Evolutionary conservation across 495 filamentous ascomycete genomes (phyloP).

Genomic region (Jackrogersella multiformis): DNA sequence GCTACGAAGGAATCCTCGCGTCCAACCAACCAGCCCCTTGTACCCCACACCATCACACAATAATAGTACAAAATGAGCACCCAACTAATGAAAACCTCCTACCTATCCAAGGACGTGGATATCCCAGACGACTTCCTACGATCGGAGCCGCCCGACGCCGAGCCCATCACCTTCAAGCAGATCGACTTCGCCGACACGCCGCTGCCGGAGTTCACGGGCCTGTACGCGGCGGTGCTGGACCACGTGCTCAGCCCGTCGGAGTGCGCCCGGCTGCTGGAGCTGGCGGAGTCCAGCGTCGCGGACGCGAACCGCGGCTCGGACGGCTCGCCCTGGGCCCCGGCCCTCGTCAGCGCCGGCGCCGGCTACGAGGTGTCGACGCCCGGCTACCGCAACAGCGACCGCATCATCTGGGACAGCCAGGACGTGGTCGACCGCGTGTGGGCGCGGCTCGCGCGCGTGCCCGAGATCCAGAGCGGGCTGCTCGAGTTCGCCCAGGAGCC

Average conservation of each 20-base stretch:
- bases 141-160: slow-evolving; percentile 42
- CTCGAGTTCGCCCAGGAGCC: slow-evolving; percentile 33
- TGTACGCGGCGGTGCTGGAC: slow-evolving; percentile 71
- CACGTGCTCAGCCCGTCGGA: slow-evolving; percentile 68
- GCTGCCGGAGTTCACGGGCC: slow-evolving; percentile 63
- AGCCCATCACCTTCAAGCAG: slow-evolving; percentile 45
- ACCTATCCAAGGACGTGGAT: slow-evolving; percentile 46
- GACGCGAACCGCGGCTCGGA: slow-evolving; percentile 22
- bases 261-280: slow-evolving; percentile 64
- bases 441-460: slow-evolving; percentile 54
- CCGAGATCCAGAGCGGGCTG: slow-evolving; percentile 42
- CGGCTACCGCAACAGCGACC: slow-evolving; percentile 71
- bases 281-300: slow-evolving; percentile 64
- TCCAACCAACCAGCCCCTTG: not conserved
- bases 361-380: slow-evolving; percentile 66
- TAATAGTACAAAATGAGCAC: not conserved
- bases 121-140: slow-evolving; percentile 49
- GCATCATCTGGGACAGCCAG: slow-evolving; percentile 76
- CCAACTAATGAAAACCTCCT: slow-evolving; percentile 24
- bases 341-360: slow-evolving; percentile 74
- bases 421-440: slow-evolving; percentile 71
- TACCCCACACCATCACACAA: not conserved
- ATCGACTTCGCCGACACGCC: slow-evolving; percentile 63
- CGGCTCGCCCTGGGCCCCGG: slow-evolving; percentile 63
- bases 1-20: not conserved